Evolutionary conservation across 352 stramenopile genomes (phyloP).

Genomic region (Phytopythium sindhum): DNA sequence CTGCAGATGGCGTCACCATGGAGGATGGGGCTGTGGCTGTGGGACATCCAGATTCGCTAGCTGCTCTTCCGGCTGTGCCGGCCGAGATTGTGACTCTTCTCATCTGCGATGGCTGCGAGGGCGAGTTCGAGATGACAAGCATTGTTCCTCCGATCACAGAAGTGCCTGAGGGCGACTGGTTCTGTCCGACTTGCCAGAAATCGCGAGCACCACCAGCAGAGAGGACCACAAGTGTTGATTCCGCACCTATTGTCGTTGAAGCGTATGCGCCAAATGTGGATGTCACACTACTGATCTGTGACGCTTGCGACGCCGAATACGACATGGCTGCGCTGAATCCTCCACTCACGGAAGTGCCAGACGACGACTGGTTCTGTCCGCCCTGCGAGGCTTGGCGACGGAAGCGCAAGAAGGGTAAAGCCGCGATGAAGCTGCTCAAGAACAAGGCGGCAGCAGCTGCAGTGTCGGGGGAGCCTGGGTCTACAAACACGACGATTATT

Average conservation of each 20-base stretch:
- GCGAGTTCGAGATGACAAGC: conserved; percentile 47
- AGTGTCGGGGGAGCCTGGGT: neutral
- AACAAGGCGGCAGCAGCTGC: conserved; percentile 8
- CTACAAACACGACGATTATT: neutral
- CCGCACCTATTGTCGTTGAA: neutral
- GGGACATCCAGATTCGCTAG: neutral
- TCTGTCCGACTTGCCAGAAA: conserved; percentile 8
- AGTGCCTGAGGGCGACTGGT: conserved; percentile 44
- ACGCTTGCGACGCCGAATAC: conserved; percentile 29
- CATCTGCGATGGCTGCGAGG: conserved; percentile 70
- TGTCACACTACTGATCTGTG: conserved; percentile 30
- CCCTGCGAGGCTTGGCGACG: conserved; percentile 10
- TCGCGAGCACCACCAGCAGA: neutral
- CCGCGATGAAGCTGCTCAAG: conserved; percentile 6
- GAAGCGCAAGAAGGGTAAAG: conserved; percentile 4
- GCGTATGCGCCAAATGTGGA: neutral
- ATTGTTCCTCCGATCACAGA: conserved; percentile 36
- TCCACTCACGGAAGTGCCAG: conserved; percentile 16
- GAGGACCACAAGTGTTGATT: neutral
- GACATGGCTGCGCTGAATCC: conserved; percentile 23
- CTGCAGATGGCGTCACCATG: neutral
- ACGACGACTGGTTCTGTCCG: conserved; percentile 42
- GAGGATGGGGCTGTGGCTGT: neutral
- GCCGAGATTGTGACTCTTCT: conserved; percentile 33
- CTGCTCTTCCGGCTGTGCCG: neutral